These are phyloP conservation scores for Cryptococcus neoformans DNA, from an alignment of 1,284 basidiomycete genomes.

Conservation along the genomic window DNA sequence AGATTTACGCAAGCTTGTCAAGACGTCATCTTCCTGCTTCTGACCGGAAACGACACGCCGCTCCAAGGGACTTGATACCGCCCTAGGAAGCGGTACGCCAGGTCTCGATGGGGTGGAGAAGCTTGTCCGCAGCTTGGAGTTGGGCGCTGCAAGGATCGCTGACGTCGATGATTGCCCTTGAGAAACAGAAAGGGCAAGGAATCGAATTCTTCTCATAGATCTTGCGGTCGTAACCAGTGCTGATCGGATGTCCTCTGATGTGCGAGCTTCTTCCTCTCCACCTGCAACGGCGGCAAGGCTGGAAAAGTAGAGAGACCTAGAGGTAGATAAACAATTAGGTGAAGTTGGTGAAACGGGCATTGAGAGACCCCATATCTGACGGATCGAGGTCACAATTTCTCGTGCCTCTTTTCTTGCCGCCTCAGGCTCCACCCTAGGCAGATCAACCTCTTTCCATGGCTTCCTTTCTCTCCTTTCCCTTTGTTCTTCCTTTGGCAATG, in stretches of 20 bases:
- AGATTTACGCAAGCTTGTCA: slow-evolving; percentile 30
- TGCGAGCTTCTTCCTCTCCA: slow-evolving; percentile 1
- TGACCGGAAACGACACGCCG: background rate
- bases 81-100: slow-evolving; percentile 14
- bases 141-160: slow-evolving; percentile 1
- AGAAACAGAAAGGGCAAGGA: slow-evolving; percentile 24
- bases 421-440: slow-evolving; percentile 26
- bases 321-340: slow-evolving; percentile 6
- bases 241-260: slow-evolving; percentile 10
- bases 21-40: slow-evolving; percentile 12
- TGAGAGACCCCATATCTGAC: slow-evolving; percentile 22
- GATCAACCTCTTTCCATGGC: slow-evolving; percentile 42
- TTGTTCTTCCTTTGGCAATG: slow-evolving; percentile 2
- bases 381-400: slow-evolving; percentile 15
- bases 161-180: slow-evolving; percentile 10
- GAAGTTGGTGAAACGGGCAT: slow-evolving; percentile 11
- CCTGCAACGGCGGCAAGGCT: slow-evolving; percentile 1
- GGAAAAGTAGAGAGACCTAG: slow-evolving; percentile 8
- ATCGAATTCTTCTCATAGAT: slow-evolving; percentile 33
- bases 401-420: slow-evolving; percentile 29
- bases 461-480: slow-evolving; percentile 13
- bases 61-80: slow-evolving; percentile 14
- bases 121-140: slow-evolving; percentile 4
- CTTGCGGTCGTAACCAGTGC: slow-evolving; percentile 30
- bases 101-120: slow-evolving; percentile 42